phyloP scores from a whole-genome alignment of 768 basidiomycete genomes.

The Xanthoconium stramineum region DNA sequence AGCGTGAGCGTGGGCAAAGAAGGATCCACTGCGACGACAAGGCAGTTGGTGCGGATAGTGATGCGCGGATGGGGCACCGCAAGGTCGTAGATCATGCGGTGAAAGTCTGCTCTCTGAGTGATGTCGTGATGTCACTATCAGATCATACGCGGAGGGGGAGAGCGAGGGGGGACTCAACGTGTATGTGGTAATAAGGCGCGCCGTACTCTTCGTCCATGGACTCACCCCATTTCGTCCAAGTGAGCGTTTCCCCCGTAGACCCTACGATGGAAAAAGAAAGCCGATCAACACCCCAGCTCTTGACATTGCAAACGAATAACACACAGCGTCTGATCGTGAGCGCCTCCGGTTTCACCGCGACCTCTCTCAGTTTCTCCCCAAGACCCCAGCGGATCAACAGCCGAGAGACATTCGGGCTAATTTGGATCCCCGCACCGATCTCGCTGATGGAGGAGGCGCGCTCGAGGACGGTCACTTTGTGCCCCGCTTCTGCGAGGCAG shows the following conservation, averaged over 20 bases:
- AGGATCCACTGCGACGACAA: conserved; percentile 37
- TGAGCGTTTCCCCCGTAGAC: conserved; percentile 34
- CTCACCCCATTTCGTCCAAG: conserved; percentile 36
- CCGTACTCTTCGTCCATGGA: conserved; percentile 32
- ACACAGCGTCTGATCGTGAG: conserved; percentile 43
- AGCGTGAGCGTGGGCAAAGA: conserved; percentile 35
- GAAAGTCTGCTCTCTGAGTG: conserved; percentile 44
- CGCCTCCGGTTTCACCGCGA: conserved; percentile 38
- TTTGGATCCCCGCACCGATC: conserved; percentile 53
- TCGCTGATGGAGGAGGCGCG: conserved; percentile 37
- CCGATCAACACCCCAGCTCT: too few relatives aligned
- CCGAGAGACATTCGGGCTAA: conserved; percentile 41
- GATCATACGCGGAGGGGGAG: neutral
- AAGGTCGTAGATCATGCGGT: conserved; percentile 35
- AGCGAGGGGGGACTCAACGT: conserved; percentile 22
- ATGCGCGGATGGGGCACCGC: conserved; percentile 34
- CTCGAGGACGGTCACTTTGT: conserved; percentile 49
- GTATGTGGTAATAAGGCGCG: conserved; percentile 33
- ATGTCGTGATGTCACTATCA: neutral
- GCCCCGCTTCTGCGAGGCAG: conserved; percentile 44
- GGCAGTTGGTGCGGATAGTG: conserved; percentile 34
- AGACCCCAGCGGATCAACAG: conserved; percentile 53
- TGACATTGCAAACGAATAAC: neutral
- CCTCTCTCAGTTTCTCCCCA: conserved; percentile 35
- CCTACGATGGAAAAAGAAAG: conserved; percentile 5